These are phyloP conservation scores for Cydonia oblonga DNA, from an alignment of 331 rosid genomes.

Conservation along the genomic window DNA sequence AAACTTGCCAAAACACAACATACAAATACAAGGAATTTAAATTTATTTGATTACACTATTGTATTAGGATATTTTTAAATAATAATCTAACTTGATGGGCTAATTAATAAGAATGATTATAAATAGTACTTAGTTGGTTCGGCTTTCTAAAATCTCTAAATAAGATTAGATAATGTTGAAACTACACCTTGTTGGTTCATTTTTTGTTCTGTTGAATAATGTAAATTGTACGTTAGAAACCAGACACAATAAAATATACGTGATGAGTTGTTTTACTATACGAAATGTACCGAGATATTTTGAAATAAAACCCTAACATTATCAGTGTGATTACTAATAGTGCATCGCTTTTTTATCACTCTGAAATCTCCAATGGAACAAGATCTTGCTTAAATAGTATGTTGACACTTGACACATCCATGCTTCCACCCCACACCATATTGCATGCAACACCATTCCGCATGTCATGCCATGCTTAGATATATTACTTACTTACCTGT, in stretches of 20 bases:
- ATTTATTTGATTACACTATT: neutral
- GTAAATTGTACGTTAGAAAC: too few relatives aligned
- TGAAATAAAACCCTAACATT: neutral
- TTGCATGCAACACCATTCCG: neutral
- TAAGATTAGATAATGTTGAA: too few relatives aligned
- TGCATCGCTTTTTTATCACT: neutral
- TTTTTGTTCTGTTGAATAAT: too few relatives aligned
- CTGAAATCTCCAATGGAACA: neutral
- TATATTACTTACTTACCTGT: neutral
- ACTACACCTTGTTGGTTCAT: too few relatives aligned
- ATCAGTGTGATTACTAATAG: neutral
- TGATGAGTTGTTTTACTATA: too few relatives aligned
- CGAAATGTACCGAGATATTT: neutral
- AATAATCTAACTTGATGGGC: neutral
- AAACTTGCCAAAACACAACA: too few relatives aligned
- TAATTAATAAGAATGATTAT: neutral
- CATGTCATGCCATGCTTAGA: neutral
- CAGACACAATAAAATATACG: too few relatives aligned
- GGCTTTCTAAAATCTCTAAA: neutral
- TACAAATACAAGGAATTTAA: neutral
- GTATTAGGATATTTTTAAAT: neutral
- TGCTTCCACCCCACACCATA: neutral
- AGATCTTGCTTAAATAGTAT: neutral
- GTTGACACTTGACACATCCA: neutral
- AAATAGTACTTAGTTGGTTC: neutral